These are phyloP conservation scores for Canna indica DNA, from an alignment of 176 grass and related monocot genomes.

Conservation along the genomic window DNA sequence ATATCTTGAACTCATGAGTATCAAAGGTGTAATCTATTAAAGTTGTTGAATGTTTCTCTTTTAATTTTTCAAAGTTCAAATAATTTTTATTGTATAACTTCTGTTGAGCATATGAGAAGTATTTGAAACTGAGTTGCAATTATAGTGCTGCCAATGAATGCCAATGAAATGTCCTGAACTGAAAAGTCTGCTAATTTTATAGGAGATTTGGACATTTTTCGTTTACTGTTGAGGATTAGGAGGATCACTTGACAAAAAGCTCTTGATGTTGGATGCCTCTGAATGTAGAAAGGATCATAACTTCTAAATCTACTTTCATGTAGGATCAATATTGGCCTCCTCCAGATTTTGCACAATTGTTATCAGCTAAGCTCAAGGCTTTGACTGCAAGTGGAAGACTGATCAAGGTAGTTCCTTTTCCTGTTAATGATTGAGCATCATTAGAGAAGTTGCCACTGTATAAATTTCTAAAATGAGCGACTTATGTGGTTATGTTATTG, in stretches of 20 bases:
- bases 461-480: background rate
- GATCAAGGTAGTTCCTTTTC: slow-evolving; percentile 48
- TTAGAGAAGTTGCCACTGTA: background rate
- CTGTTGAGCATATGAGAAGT: too few species aligned
- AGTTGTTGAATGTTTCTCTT: background rate
- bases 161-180: background rate
- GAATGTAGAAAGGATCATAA: slow-evolving; percentile 4
- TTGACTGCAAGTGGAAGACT: slow-evolving; percentile 60
- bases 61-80: too few species aligned
- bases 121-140: background rate
- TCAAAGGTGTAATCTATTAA: background rate
- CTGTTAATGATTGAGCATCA: background rate
- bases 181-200: too few species aligned
- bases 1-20: background rate
- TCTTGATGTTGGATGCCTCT: too few species aligned
- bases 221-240: too few species aligned
- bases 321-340: slow-evolving; percentile 56
- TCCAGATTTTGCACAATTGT: slow-evolving; percentile 60
- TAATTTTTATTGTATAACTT: too few species aligned
- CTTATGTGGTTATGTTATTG: slow-evolving; percentile 1
- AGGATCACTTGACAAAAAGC: too few species aligned
- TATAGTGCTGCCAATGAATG: too few species aligned
- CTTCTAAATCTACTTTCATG: slow-evolving; percentile 26
- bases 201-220: too few species aligned
- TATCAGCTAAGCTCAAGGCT: slow-evolving; percentile 62